Conservation (phyloP, 331 rosid genomes). For the Phaseolus coccineus region DNA sequence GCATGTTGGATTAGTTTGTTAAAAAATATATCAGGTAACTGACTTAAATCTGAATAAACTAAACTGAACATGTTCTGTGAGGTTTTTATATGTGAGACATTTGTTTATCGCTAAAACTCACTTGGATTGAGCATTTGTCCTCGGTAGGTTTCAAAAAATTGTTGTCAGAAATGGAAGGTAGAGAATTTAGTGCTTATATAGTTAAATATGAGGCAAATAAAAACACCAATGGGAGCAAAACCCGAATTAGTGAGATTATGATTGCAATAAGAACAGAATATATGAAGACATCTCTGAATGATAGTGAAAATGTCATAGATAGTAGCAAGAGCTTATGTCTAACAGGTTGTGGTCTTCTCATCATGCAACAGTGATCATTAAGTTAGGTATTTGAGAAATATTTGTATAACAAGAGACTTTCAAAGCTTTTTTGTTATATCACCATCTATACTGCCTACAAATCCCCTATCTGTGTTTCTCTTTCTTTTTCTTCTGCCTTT, state of each 20-base stretch:
- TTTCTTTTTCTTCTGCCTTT: not conserved
- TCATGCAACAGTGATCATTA: not conserved
- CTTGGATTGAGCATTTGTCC: constrained; percentile 16
- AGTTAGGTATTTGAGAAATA: constrained; percentile 7
- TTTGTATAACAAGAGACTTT: not conserved
- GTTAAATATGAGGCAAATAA: not conserved
- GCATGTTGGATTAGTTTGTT: constrained; percentile 33
- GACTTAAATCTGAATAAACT: constrained; percentile 23
- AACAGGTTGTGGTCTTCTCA: not conserved
- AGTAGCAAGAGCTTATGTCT: constrained; percentile 2
- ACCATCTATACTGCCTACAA: not conserved
- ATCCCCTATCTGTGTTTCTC: not conserved
- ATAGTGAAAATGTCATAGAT: constrained; percentile 1
- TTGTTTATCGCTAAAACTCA: not conserved
- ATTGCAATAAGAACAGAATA: not conserved
- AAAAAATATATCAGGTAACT: not conserved
- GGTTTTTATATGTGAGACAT: not conserved
- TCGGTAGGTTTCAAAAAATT: not conserved
- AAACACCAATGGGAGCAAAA: not conserved
- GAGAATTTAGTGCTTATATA: not conserved
- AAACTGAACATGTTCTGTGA: not conserved
- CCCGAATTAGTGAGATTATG: not conserved
- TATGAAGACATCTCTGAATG: not conserved
- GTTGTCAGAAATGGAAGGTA: not conserved
- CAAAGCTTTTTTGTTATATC: constrained; percentile 11